Evolutionary conservation across 306 rosid species (phyloP).

Genomic region (Betula pendula): DNA sequence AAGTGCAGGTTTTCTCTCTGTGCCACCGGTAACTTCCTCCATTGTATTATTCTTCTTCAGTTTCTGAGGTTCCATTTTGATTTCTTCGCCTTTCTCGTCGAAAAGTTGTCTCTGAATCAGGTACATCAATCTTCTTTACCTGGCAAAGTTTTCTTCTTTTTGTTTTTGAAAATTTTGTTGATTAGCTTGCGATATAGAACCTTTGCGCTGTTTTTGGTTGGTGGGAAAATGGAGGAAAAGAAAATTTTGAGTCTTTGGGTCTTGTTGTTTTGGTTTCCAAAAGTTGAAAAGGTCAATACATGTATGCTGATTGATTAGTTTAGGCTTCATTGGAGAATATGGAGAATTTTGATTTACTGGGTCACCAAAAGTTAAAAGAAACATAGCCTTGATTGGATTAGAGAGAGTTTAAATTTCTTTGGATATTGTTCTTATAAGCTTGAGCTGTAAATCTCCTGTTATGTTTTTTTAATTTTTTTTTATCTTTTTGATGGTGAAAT

Average conservation of each 20-base stretch:
- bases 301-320: not conserved
- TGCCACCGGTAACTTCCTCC: constrained; percentile 25
- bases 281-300: constrained; percentile 4
- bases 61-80: constrained; percentile 26
- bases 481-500: constrained; percentile 30
- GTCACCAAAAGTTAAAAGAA: not conserved
- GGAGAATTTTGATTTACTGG: not conserved
- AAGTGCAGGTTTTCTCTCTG: constrained; percentile 35
- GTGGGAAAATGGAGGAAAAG: constrained; percentile 8
- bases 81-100: constrained; percentile 19
- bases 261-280: not conserved
- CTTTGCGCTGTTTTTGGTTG: not conserved
- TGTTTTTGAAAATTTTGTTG: not conserved
- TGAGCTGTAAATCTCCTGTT: not conserved
- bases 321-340: not conserved
- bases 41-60: constrained; percentile 4
- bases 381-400: not conserved
- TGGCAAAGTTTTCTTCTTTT: not conserved
- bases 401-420: constrained; percentile 1
- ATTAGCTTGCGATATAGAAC: constrained; percentile 19
- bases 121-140: constrained; percentile 28
- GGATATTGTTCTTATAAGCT: not conserved
- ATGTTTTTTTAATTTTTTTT: not conserved
- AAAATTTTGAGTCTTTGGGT: constrained; percentile 20
- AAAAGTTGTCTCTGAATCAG: constrained; percentile 27